Base-by-base conservation (phyloP, 2,329 filamentous ascomycete genomes). In the Plenodomus tracheiphilus region DNA sequence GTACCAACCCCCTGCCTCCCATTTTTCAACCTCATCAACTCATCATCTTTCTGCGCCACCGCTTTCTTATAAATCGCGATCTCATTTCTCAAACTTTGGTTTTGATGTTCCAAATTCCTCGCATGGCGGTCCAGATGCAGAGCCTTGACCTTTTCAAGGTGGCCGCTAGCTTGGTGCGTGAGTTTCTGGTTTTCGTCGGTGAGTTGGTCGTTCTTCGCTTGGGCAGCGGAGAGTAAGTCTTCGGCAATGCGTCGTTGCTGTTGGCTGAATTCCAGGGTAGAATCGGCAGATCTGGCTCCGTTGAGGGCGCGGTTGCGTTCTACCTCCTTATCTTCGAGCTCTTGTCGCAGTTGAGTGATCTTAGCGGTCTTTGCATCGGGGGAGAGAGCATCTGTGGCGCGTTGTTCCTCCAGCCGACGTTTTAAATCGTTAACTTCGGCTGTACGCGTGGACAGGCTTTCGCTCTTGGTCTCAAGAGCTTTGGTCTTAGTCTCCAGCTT, bases 221-320 rank as follows among this genome's bases (percentile, higher is more conserved):
- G 41, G 2, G 56, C 37, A 11, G 56, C 43, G 0, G 47, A 36
- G 11, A 61, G 64, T 0, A 43, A 28, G 2, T 56, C 53, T 30
- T 57, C 48, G 6, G 59, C 59, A 6, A 42, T 43, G 22, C 58
- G 85, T 59, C 88, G 89, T 9, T 79, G 74, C 3, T 76, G 75
- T 43, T 82, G 79, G 11, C 78, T 73, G 59, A 85, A 89, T 1
- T 84, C 81, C 20, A 79, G 72, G 3, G 85, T 81, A 13, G 65
- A 52, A 11, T 74, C 65, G 7, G 65, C 58, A 32, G 62, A 62
- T 9, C 66, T 56, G 5, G 61, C 65, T 4, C 62, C 64, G 35
- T 70, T 71, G 6, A 74, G 57, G 2, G 65, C 66, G n/a, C 57
- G 53, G 10, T 56, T 46, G 8, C 58, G 59, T 7, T 59, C 56